Percentiles rank a stretch among this genome's conserved stretches.
Conservation (phyloP, 306 rosid species). For the Casuarina equisetifolia region DNA sequence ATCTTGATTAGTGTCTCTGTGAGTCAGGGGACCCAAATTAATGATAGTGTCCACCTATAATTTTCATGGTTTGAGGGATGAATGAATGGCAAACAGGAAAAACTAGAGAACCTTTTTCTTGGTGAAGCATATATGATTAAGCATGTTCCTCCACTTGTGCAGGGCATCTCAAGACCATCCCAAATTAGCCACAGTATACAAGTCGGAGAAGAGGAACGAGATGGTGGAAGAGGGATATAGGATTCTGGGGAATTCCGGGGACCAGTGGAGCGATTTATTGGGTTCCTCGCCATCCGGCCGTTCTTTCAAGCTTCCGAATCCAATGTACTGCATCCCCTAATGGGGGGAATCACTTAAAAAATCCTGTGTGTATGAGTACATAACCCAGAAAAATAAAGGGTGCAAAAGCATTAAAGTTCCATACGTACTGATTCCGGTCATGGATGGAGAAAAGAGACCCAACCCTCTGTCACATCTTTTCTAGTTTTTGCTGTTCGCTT, state of each 20-base stretch:
- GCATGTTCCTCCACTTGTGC: slow-evolving; percentile 25
- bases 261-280: slow-evolving; percentile 92
- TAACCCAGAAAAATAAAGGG: not conserved
- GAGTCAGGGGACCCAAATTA: not conserved
- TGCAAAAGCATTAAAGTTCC: not conserved
- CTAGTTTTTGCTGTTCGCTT: not conserved
- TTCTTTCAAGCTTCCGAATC: slow-evolving; percentile 95
- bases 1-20: slow-evolving; percentile 5
- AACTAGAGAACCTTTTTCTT: slow-evolving; percentile 12
- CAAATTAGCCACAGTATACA: slow-evolving; percentile 61
- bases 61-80: not conserved
- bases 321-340: slow-evolving; percentile 80
- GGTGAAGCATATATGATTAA: slow-evolving; percentile 10
- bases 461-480: not conserved
- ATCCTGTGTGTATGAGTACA: not conserved
- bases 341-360: slow-evolving; percentile 13
- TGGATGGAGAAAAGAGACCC: not conserved
- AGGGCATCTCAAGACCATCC: slow-evolving; percentile 66
- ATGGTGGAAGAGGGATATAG: slow-evolving; percentile 76
- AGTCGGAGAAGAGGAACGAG: slow-evolving; percentile 82
- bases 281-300: slow-evolving; percentile 59
- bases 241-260: slow-evolving; percentile 88
- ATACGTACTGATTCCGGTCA: not conserved
- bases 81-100: not conserved
- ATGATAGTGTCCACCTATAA: slow-evolving; percentile 1